These are phyloP conservation scores for Plenodomus tracheiphilus DNA, from an alignment of 2,329 filamentous ascomycete species.

Conservation along the genomic window DNA sequence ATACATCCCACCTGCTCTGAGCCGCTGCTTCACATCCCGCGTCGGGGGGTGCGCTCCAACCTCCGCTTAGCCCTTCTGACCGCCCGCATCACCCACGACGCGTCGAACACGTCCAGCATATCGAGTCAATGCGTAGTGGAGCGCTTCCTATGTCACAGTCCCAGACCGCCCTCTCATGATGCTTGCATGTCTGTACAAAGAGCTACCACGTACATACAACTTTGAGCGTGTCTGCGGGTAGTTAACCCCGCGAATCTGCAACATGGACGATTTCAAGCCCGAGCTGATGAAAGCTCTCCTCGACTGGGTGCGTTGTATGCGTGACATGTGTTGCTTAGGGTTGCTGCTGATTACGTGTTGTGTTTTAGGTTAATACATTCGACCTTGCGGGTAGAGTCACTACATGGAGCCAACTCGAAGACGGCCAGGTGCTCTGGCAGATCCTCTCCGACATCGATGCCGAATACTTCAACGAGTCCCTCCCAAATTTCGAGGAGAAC, in stretches of 20 bases:
- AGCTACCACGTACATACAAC: not conserved
- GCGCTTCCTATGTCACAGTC: constrained; percentile 14
- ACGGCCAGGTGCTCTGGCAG: constrained; percentile 53
- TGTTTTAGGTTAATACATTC: constrained; percentile 50
- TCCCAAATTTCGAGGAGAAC: constrained; percentile 50
- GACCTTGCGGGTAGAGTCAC: constrained; percentile 43
- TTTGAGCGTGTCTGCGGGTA: constrained; percentile 8
- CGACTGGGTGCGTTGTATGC: constrained; percentile 38
- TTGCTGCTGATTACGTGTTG: constrained; percentile 7
- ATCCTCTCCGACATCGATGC: constrained; percentile 53
- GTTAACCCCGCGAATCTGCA: constrained; percentile 16
- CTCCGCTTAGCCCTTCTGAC: not conserved
- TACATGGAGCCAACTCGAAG: constrained; percentile 49
- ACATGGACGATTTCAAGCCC: constrained; percentile 47
- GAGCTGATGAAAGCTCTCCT: constrained; percentile 45
- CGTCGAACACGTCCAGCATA: constrained; percentile 7
- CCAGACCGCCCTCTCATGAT: constrained; percentile 30
- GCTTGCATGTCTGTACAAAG: constrained; percentile 23
- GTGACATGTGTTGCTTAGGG: not conserved
- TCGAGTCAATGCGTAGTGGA: constrained; percentile 12
- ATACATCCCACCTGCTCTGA: not conserved
- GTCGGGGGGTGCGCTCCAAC: not conserved
- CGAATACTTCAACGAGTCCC: constrained; percentile 52
- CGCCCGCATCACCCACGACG: not conserved
- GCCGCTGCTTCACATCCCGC: not conserved